These are phyloP conservation scores for Spinellus fusiger DNA, from an alignment of 192 early-diverging fungal species.

Conservation along the genomic window DNA sequence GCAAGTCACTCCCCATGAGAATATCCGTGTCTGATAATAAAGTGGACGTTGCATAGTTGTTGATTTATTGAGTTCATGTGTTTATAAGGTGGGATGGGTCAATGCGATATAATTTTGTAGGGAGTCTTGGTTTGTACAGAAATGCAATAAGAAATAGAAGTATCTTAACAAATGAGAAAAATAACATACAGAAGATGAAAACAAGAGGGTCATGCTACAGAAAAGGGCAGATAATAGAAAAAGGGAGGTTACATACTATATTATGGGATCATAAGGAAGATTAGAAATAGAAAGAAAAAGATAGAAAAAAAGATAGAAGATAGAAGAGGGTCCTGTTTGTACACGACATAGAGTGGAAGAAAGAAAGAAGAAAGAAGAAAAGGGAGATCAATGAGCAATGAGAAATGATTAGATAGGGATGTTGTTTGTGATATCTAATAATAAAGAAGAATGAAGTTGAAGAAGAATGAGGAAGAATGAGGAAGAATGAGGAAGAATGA, in stretches of 20 bases:
- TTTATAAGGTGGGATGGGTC: too few species aligned
- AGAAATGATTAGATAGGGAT: background rate
- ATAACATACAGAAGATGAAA: background rate
- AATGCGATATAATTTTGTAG: too few species aligned
- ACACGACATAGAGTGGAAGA: background rate
- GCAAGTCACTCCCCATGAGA: slow-evolving; percentile 59
- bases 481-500: too few species aligned
- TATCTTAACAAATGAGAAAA: background rate
- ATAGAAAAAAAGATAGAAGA: background rate
- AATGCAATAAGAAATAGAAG: background rate
- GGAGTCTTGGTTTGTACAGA: slow-evolving; percentile 1
- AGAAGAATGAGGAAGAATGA: too few species aligned
- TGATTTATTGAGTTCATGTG: too few species aligned
- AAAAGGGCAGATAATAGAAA: background rate
- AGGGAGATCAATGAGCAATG: background rate
- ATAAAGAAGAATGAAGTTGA: background rate
- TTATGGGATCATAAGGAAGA: background rate
- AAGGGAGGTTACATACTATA: background rate
- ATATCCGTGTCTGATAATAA: slow-evolving; percentile 21
- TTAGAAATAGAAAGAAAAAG: background rate
- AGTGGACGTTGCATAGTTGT: background rate
- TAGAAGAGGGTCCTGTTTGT: background rate
- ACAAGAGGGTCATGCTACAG: background rate
- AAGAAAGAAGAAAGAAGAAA: background rate
- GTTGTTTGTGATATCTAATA: background rate